These are phyloP conservation scores for Hyaloraphidium curvatum DNA, from an alignment of 192 early-diverging fungal species.

Conservation along the genomic window DNA sequence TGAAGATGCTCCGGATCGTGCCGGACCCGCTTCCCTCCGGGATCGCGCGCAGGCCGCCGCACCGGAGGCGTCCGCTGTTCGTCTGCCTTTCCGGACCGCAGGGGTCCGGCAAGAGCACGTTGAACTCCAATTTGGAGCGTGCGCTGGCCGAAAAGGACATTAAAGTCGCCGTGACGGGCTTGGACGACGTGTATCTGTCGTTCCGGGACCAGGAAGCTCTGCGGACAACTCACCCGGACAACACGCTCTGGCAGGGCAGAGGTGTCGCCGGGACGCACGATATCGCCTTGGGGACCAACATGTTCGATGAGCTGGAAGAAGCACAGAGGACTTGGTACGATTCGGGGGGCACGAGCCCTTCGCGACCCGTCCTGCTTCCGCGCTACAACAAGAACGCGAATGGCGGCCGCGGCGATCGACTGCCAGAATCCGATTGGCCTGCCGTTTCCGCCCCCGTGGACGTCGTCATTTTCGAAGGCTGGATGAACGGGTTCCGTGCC, in stretches of 20 bases:
- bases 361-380: slow-evolving; percentile 33
- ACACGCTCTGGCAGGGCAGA: slow-evolving; percentile 57
- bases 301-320: slow-evolving; percentile 23
- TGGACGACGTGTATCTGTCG: slow-evolving; percentile 63
- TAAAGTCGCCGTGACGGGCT: too few species aligned
- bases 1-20: too few species aligned
- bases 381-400: slow-evolving; percentile 61
- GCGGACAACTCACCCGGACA: slow-evolving; percentile 19
- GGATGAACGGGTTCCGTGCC: slow-evolving; percentile 71
- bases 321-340: slow-evolving; percentile 7
- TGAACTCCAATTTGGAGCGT: too few species aligned
- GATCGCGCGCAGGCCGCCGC: too few species aligned
- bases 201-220: slow-evolving; percentile 37
- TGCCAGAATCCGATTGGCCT: slow-evolving; percentile 36
- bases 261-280: slow-evolving; percentile 89
- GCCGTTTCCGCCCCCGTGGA: slow-evolving; percentile 32
- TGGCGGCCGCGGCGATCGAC: slow-evolving; percentile 60
- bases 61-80: too few species aligned
- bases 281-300: slow-evolving; percentile 31
- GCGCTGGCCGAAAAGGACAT: too few species aligned
- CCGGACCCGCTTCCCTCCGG: too few species aligned
- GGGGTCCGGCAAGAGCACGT: too few species aligned
- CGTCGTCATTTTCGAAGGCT: slow-evolving; percentile 82
- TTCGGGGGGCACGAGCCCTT: neutral
- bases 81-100: too few species aligned